phyloP scores from a whole-genome alignment of 768 basidiomycete genomes.

The Paxillus involutus region DNA sequence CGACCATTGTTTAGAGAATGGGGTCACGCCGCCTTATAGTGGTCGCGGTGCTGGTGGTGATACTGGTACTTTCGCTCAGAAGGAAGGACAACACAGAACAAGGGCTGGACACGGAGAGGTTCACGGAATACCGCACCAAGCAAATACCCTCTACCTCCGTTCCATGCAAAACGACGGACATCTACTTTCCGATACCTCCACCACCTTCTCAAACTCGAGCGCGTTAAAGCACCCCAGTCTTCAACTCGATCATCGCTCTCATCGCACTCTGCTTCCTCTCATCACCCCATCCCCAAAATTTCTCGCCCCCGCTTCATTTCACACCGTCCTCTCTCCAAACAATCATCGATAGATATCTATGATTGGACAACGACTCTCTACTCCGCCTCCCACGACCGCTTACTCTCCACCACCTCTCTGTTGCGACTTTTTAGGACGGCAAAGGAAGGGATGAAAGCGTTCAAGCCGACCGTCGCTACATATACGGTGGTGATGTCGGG shows the following conservation, averaged over 20 bases:
- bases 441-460: conserved; percentile 20
- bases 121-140: conserved; percentile 31
- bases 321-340: conserved; percentile 1
- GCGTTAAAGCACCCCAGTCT: conserved; percentile 10
- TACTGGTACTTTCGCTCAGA: neutral
- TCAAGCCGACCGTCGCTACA: conserved; percentile 44
- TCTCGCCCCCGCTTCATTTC: neutral
- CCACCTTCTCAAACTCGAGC: conserved; percentile 33
- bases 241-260: neutral
- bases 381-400: conserved; percentile 42
- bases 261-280: neutral
- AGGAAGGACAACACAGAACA: neutral
- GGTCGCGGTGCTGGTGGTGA: neutral
- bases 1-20: conserved; percentile 18
- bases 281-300: too few relatives aligned
- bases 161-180: conserved; percentile 38
- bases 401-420: conserved; percentile 32
- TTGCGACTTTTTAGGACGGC: conserved; percentile 38
- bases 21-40: conserved; percentile 22
- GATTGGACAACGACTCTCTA: conserved; percentile 48
- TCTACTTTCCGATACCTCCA: conserved; percentile 50
- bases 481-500: conserved; percentile 58
- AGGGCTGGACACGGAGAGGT: neutral
- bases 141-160: conserved; percentile 44
- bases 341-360: conserved; percentile 39